Conservation (phyloP, 2,329 filamentous ascomycete genomes). For the Claviceps quebecensis region DNA sequence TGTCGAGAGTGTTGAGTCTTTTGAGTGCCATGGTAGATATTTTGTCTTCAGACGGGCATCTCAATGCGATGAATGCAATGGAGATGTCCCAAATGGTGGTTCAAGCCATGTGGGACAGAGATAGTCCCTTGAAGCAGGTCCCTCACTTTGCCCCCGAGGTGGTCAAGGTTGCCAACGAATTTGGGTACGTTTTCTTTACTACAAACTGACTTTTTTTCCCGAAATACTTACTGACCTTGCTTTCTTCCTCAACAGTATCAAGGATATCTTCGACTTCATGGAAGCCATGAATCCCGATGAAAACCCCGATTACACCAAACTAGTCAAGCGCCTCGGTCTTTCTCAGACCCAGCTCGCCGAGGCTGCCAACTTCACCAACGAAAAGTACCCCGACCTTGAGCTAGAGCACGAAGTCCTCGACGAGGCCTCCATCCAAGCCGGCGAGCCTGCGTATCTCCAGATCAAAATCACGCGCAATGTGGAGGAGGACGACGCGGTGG, state of each 20-base stretch:
- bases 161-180: slow-evolving; percentile 69
- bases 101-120: slow-evolving; percentile 97
- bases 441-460: slow-evolving; percentile 67
- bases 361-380: slow-evolving; percentile 90
- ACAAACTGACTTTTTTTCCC: neutral
- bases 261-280: slow-evolving; percentile 96
- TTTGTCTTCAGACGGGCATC: slow-evolving; percentile 83
- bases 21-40: slow-evolving; percentile 90
- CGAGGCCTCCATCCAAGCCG: slow-evolving; percentile 63
- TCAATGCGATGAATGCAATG: slow-evolving; percentile 98
- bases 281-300: slow-evolving; percentile 95
- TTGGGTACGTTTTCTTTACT: slow-evolving; percentile 40
- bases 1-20: slow-evolving; percentile 73
- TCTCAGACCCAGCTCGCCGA: slow-evolving; percentile 71
- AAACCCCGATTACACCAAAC: slow-evolving; percentile 63
- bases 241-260: slow-evolving; percentile 43
- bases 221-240: slow-evolving; percentile 16
- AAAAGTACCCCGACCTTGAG: slow-evolving; percentile 90
- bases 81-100: slow-evolving; percentile 99
- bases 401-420: slow-evolving; percentile 80
- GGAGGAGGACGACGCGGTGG: slow-evolving; percentile 52
- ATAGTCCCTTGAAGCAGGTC: slow-evolving; percentile 93
- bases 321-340: slow-evolving; percentile 67
- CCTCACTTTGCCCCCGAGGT: slow-evolving; percentile 80
- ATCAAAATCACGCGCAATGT: slow-evolving; percentile 76